Conservation (phyloP, 768 basidiomycete species). For the Leucosporidium yakuticum region DNA sequence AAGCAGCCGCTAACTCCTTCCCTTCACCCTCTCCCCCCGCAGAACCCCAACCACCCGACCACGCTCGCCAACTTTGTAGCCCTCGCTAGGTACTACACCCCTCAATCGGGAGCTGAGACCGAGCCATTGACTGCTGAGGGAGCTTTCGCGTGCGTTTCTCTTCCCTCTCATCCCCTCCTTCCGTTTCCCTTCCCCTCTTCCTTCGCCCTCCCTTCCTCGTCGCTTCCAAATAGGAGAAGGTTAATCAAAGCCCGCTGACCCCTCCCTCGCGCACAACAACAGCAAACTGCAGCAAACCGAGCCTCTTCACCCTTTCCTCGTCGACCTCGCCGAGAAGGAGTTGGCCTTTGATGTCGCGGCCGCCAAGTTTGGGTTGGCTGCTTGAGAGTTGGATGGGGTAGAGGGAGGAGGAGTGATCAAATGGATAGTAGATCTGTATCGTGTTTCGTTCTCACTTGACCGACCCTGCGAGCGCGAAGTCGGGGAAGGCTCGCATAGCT, state of each 20-base stretch:
- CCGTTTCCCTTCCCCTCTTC: not conserved
- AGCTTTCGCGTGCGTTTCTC: constrained; percentile 23
- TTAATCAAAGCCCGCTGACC: not conserved
- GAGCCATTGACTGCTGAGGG: constrained; percentile 11
- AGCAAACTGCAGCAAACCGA: constrained; percentile 41
- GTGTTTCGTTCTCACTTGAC: too few relatives aligned
- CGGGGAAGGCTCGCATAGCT: too few relatives aligned
- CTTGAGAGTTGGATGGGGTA: too few relatives aligned
- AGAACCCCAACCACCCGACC: constrained; percentile 37
- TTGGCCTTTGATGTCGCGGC: constrained; percentile 46
- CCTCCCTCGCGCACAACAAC: not conserved
- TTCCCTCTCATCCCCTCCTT: too few relatives aligned
- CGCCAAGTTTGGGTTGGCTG: constrained; percentile 41
- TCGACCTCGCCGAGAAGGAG: constrained; percentile 43
- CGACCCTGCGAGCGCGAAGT: too few relatives aligned
- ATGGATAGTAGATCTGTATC: too few relatives aligned
- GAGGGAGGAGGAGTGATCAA: too few relatives aligned
- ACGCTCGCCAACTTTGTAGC: constrained; percentile 36
- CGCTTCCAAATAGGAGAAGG: not conserved
- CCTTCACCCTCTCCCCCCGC: not conserved
- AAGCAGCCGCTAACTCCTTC: too few relatives aligned
- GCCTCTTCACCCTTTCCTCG: constrained; percentile 43
- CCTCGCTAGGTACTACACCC: constrained; percentile 20
- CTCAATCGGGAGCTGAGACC: constrained; percentile 20
- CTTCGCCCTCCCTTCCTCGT: not conserved